A percentile compares a stretch with the other conserved stretches of the same genome.
phyloP scores from a whole-genome alignment of 2,329 filamentous ascomycete species.

The Mycosphaerella sp. region DNA sequence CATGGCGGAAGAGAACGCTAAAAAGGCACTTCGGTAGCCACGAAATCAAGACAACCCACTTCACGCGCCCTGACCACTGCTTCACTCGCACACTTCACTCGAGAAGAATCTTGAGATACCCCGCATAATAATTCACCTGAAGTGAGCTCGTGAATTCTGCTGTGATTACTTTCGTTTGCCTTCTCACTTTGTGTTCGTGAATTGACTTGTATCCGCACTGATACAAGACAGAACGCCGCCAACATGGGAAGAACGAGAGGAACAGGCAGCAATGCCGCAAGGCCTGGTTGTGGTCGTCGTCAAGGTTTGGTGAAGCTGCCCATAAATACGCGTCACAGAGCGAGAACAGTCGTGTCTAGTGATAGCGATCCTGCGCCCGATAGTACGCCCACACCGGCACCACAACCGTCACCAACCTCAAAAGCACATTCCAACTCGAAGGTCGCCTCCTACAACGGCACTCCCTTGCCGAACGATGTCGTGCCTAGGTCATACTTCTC shows the following conservation, averaged over 20 bases:
- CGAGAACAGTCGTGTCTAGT: not conserved
- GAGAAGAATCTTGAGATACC: not conserved
- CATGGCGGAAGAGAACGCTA: conserved; percentile 15
- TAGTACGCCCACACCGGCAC: not conserved
- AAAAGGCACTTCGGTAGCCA: conserved; percentile 16
- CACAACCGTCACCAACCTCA: not conserved
- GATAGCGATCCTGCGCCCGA: not conserved
- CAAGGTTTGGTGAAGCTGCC: not conserved
- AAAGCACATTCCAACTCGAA: not conserved
- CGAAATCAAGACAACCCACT: conserved; percentile 18
- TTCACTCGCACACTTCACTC: not conserved
- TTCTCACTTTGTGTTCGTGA: not conserved
- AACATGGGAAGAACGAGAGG: not conserved
- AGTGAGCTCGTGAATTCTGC: not conserved
- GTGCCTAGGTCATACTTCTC: not conserved
- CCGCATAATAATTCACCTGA: not conserved
- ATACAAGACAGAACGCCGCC: not conserved
- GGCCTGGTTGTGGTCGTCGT: too few species aligned
- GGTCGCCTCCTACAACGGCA: not conserved
- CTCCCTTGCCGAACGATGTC: not conserved
- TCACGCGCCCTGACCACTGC: conserved; percentile 14
- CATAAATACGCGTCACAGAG: not conserved
- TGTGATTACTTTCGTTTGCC: not conserved
- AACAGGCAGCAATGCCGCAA: not conserved
- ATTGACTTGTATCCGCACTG: not conserved